These are phyloP conservation scores for Leptosphaerulina australis DNA, from an alignment of 2,329 filamentous ascomycete genomes.

Conservation along the genomic window DNA sequence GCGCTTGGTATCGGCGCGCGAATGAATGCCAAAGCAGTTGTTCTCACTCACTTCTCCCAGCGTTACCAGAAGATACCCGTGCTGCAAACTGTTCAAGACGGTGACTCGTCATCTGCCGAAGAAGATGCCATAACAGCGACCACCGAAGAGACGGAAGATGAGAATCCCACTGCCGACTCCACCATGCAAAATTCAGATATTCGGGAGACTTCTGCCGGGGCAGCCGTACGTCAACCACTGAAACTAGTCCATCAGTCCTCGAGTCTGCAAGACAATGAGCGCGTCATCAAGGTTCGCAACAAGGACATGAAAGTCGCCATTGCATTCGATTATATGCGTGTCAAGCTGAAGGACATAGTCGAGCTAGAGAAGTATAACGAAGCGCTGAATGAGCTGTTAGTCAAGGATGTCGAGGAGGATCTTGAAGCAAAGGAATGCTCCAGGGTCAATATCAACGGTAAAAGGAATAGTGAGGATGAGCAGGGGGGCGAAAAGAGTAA, in stretches of 20 bases:
- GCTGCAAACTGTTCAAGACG: slow-evolving; percentile 50
- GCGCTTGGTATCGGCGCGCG: slow-evolving; percentile 75
- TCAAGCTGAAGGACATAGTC: slow-evolving; percentile 72
- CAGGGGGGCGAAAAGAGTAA: slow-evolving; percentile 26
- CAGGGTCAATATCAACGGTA: slow-evolving; percentile 36
- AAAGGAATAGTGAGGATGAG: slow-evolving; percentile 40
- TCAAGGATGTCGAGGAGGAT: slow-evolving; percentile 33
- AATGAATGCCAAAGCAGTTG: slow-evolving; percentile 80
- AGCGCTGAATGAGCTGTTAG: slow-evolving; percentile 64
- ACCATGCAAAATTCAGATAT: slow-evolving; percentile 33
- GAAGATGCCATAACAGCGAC: background rate
- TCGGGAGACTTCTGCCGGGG: slow-evolving; percentile 12
- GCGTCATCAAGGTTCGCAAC: slow-evolving; percentile 48
- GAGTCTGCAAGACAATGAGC: slow-evolving; percentile 24
- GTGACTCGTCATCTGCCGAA: slow-evolving; percentile 21
- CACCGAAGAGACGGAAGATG: slow-evolving; percentile 35
- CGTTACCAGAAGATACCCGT: slow-evolving; percentile 79
- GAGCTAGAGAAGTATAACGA: slow-evolving; percentile 68
- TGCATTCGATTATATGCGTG: slow-evolving; percentile 79
- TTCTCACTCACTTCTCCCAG: slow-evolving; percentile 95
- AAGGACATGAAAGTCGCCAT: slow-evolving; percentile 69
- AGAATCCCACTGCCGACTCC: slow-evolving; percentile 24
- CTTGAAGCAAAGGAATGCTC: slow-evolving; percentile 14
- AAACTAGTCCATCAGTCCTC: slow-evolving; percentile 19
- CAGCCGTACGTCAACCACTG: slow-evolving; percentile 15